phyloP scores from a whole-genome alignment of 257 asterid species.

The Salvia rosmarinus region DNA sequence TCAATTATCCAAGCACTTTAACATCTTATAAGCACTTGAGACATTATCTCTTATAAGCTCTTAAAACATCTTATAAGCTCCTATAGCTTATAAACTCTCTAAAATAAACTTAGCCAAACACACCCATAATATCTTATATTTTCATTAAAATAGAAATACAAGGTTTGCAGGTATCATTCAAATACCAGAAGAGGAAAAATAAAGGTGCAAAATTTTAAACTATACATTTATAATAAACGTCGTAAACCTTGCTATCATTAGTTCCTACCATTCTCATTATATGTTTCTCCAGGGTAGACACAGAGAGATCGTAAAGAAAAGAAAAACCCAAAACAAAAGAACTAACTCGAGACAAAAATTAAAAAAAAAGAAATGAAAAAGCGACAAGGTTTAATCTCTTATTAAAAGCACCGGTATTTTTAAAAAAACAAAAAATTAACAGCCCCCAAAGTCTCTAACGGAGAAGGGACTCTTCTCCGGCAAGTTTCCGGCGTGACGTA shows the following conservation, averaged over 20 bases:
- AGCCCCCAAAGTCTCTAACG: slow-evolving; percentile 64
- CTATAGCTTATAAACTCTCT: too few relatives aligned
- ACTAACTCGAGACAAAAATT: slow-evolving; percentile 27
- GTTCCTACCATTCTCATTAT: slow-evolving; percentile 36
- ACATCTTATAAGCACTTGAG: too few relatives aligned
- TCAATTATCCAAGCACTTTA: too few relatives aligned
- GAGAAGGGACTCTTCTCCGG: slow-evolving; percentile 77
- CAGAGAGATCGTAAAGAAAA: background rate
- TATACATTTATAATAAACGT: slow-evolving; percentile 55
- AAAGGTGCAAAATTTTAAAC: slow-evolving; percentile 34
- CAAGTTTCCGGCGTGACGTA: slow-evolving; percentile 88
- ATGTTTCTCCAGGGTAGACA: slow-evolving; percentile 38
- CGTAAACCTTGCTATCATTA: slow-evolving; percentile 46
- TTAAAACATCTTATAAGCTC: too few relatives aligned
- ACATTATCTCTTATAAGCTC: too few relatives aligned
- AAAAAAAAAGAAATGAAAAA: background rate
- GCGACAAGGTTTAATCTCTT: slow-evolving; percentile 39
- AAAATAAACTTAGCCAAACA: too few relatives aligned
- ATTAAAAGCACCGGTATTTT: slow-evolving; percentile 32
- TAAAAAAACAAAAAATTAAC: slow-evolving; percentile 30
- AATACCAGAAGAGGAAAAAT: background rate
- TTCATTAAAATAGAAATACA: slow-evolving; percentile 15
- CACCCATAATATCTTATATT: slow-evolving; percentile 13
- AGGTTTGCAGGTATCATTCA: background rate
- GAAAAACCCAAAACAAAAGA: background rate